Base-by-base conservation (phyloP, 176 grass and related monocot genomes). In the Chloris gayana region DNA sequence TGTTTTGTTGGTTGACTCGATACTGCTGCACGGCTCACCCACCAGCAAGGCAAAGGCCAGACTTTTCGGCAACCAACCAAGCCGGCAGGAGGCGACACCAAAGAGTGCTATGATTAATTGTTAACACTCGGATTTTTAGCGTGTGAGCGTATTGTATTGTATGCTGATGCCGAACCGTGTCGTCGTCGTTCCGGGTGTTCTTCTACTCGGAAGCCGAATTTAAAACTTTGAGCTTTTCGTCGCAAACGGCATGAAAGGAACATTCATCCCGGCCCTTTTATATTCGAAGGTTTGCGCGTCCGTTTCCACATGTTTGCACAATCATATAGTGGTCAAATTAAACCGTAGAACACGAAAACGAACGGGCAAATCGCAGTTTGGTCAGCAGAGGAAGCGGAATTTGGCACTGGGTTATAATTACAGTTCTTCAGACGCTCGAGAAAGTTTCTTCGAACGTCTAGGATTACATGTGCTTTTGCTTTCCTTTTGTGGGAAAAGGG, bases 381-480 rank as follows among this genome's bases (percentile, higher is more conserved):
- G 82, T 89, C 82, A 66, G 64, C 5, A 2, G 5, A 50, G 49
- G 17, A 41, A 27, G n/a, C 42, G 72, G 49, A 68, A 42, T 60
- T 32, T 60, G 38, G 13, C 67, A 68, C 69, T 32, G 41, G 53
- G 75, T 56, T 81, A 85, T 76, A n/a, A 58, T 58, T 85, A 81
- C 77, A 85, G 24, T 85, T 71, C 65, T 66, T 85, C 77, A 24
- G 87, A 80, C 72, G 65, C 57, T 57, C 4, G 64, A 80, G 33
- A 70, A 80, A 77, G 70, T 70, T 73, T 80, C 63, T n/a, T 57
- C 53, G 27, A 84, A 76, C 82, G 69, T 69, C 63, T n/a, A 75
- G 75, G 61, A 69, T 41, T 19, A 62, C 21, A 13, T 11, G 39
- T 17, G 75, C 19, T 22, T 45, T 50, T 38, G 32, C 1, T 67